Evolutionary conservation across 331 rosid species (phyloP).

Genomic region (Arachis monticola): DNA sequence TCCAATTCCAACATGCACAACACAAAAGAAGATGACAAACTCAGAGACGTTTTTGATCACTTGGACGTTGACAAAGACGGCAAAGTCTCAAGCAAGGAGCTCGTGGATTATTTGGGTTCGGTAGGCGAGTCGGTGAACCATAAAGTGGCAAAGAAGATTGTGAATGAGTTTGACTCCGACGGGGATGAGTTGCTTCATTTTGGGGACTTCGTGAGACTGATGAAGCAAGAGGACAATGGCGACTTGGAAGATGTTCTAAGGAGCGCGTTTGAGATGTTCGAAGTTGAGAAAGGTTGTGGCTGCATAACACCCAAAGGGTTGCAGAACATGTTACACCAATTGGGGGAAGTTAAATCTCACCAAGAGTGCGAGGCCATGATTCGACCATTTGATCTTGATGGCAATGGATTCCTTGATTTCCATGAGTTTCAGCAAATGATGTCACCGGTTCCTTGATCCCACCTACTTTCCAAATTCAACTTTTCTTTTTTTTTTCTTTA

Average conservation of each 20-base stretch:
- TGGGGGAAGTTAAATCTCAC: slow-evolving; percentile 52
- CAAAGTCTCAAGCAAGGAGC: slow-evolving; percentile 50
- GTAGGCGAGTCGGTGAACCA: slow-evolving; percentile 48
- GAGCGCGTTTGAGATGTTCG: slow-evolving; percentile 60
- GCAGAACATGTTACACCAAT: slow-evolving; percentile 49
- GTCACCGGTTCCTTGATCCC: too few species aligned
- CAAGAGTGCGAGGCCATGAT: slow-evolving; percentile 59
- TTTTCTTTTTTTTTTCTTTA: too few species aligned
- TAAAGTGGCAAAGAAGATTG: slow-evolving; percentile 20
- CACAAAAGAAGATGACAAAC: slow-evolving; percentile 16
- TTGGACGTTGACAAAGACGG: slow-evolving; percentile 48
- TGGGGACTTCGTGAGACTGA: too few species aligned
- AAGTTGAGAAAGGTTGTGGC: slow-evolving; percentile 51
- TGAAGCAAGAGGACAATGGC: neutral
- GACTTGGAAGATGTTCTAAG: slow-evolving; percentile 38
- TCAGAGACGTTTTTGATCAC: slow-evolving; percentile 44
- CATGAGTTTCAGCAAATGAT: too few species aligned
- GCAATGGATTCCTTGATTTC: neutral
- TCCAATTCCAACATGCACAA: neutral
- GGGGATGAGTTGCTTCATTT: too few species aligned
- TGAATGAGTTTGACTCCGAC: too few species aligned
- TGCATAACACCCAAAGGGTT: slow-evolving; percentile 52
- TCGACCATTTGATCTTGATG: slow-evolving; percentile 57
- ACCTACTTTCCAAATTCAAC: too few species aligned
- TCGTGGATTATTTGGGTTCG: slow-evolving; percentile 44